Base-by-base conservation (phyloP, 352 stramenopile species). In the Pythium dissotocum region DNA sequence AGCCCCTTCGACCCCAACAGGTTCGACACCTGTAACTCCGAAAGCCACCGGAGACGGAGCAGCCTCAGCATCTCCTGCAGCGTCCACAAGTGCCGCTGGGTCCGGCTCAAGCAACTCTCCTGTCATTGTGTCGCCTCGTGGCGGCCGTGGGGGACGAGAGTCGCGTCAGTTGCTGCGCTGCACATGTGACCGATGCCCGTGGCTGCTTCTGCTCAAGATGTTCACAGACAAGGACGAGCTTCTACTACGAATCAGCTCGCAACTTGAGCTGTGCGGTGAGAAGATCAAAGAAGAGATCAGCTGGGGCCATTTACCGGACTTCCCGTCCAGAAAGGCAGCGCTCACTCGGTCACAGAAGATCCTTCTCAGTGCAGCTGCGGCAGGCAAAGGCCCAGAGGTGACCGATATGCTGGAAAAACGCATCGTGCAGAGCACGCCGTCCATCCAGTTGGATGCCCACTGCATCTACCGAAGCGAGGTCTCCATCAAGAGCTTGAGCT, bases 401-500 rank as follows among this genome's bases (percentile, higher is more conserved):
- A 79, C 82, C 0, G 80, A 93, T 24, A 63, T 89, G 44, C 67
- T 90, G 24, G 85, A 89, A 56, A 85, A 86, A 21, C 73, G 83
- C 30, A 85, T 83, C 67, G 57, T 75, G 4, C 70, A 71, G 46
- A 75, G 71, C 33, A 64, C 75, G 0, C 70, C 77, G 2, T 55
- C 74, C 54, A 69, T 91, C 38, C 70, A 83, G 35, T 66, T 87
- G 1, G 76, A 88, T 8, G 62, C 69, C 6, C 57, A 75, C 32
- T 89, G 82, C 33, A 88, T 93, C 42, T 95, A 96, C 65, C 73
- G 83, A 26, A 91, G 83, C 52, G 85, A 96, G 33, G 90, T 86
- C 5, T 87, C 84, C 28, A 92, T 96, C 59, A 93, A 93, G 76
- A 84, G 77, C 30, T 87, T 96, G 63, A 93, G 85, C 57, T 89